phyloP scores from a whole-genome alignment of 108 stramenopile species.

The Discostella pseudostelligera region DNA sequence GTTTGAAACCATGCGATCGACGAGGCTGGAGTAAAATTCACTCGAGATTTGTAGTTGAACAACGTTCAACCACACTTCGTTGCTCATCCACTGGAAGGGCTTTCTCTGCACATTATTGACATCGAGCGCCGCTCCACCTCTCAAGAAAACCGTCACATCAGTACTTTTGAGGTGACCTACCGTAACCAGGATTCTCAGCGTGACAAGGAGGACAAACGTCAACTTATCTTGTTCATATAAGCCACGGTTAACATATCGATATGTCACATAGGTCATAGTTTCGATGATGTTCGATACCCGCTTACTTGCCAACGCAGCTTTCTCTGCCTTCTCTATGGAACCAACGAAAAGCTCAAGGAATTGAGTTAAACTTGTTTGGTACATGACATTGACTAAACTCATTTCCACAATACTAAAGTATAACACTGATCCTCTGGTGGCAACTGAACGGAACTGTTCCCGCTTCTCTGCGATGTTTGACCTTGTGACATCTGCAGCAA shows the following conservation, averaged over 20 bases:
- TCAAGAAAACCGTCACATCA: conserved; percentile 78
- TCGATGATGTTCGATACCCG: conserved; percentile 90
- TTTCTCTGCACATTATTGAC: conserved; percentile 78
- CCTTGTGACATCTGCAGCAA: conserved; percentile 86
- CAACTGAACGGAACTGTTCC: conserved; percentile 90
- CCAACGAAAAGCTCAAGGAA: conserved; percentile 87
- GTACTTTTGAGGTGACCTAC: conserved; percentile 62
- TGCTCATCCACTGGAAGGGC: conserved; percentile 85
- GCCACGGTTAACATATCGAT: conserved; percentile 91
- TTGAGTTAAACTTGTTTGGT: conserved; percentile 89
- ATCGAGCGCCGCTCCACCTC: conserved; percentile 90
- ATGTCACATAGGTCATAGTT: conserved; percentile 89
- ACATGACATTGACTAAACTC: conserved; percentile 88
- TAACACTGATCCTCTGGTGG: conserved; percentile 84
- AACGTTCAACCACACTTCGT: conserved; percentile 87
- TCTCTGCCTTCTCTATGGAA: conserved; percentile 85
- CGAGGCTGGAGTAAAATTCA: conserved; percentile 80
- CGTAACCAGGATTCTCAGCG: conserved; percentile 87
- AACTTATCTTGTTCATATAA: conserved; percentile 91
- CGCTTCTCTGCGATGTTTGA: conserved; percentile 87
- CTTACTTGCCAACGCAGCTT: conserved; percentile 81
- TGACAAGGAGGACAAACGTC: conserved; percentile 84
- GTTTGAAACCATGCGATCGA: conserved; percentile 74
- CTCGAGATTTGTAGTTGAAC: conserved; percentile 65
- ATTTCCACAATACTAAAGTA: conserved; percentile 93